phyloP scores from a whole-genome alignment of 2,329 filamentous ascomycete species.

The Phyllosticta citrichinensis region DNA sequence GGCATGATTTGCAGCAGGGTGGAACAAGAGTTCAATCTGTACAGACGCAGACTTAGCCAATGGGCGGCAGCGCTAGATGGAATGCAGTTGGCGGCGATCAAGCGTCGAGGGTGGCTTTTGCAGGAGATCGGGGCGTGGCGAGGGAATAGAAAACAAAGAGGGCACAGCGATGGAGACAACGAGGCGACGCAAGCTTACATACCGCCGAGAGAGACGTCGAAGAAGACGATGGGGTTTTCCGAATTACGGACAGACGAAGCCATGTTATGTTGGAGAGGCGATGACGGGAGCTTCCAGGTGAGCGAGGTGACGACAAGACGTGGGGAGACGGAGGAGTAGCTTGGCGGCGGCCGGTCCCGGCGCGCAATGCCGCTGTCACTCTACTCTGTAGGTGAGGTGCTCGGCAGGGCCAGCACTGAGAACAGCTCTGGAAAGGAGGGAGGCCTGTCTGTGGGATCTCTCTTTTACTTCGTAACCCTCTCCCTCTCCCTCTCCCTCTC shows the following conservation, averaged over 20 bases:
- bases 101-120: neutral
- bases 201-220: conserved; percentile 73
- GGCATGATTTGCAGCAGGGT: neutral
- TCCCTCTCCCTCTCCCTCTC: no score
- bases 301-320: neutral
- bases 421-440: no score
- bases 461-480: no score
- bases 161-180: neutral
- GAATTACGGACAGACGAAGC: neutral
- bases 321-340: neutral
- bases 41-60: neutral
- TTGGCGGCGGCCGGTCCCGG: neutral
- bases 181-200: conserved; percentile 35
- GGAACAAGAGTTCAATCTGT: neutral
- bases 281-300: no score
- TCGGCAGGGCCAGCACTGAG: no score
- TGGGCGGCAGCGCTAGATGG: neutral
- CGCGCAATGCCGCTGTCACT: no score
- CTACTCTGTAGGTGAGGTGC: no score
- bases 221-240: conserved; percentile 52
- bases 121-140: neutral
- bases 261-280: neutral
- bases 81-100: neutral
- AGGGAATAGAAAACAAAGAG: neutral
- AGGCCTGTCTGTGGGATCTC: no score